Evolutionary conservation across 148 eudicot genomes (phyloP), one percentile per base, ranked within the genome.

Genomic region (Chenopodium formosanum): DNA sequence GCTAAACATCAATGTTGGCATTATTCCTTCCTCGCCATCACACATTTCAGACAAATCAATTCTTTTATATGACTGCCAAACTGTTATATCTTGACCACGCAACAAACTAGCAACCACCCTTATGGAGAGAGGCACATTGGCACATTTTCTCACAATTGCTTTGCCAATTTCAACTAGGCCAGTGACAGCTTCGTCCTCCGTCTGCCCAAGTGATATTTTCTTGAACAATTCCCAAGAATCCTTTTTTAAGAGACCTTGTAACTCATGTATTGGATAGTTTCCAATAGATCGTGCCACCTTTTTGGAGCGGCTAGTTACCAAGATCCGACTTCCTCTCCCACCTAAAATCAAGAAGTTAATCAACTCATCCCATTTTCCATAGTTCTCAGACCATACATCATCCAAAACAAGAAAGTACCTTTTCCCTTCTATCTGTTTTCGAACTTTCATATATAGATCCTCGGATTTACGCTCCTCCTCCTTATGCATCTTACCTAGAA

Each of bases 91-190:
- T 9, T 80, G 73, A 4, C 14, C 27, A 10, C 17, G 64, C 27
- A 85, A 13, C 19, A 82, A 74, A 63, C 85, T 70, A 3, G 67
- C 83, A 2, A 75, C 12, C n/a, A 78, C 76, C 20, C 44, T 74
- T 82, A 82, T 78, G 58, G 82, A 73, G 4, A 85, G 76, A 81
- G 50, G 87, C 34, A 85, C 68, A 14, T 56, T 40, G 4, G 44
- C 48, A 74, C 87, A 85, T 72, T 75, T 85, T 9, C 47, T 48
- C 8, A 81, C 82, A 22, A 85, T 78, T 48, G 82, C 77, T 37
- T 70, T 82, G 46, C 84, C 84, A 1, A 82, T 68, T 3, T 25
- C 66, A 16, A 22, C 44, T 22, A 79, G 37, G 3, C 11, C 20
- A 7, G 16, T 17, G 34, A n/a, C 52, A 0, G 1, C 8, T 14